Conservation (phyloP, 176 grass and related monocot species). For the Phragmites australis region DNA sequence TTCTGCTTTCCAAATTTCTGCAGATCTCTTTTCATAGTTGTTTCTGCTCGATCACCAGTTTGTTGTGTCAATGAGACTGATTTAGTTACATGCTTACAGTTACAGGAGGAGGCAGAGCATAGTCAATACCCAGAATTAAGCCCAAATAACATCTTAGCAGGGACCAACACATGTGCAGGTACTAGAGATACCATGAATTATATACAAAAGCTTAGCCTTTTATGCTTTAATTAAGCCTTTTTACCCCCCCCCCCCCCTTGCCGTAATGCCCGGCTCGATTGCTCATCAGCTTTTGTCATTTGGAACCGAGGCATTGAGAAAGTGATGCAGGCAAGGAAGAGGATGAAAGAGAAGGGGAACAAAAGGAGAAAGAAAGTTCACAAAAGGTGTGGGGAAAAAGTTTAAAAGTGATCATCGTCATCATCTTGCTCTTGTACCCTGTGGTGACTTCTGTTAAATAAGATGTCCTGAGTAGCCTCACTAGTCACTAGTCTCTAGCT, state of each 20-base stretch:
- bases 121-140: neutral
- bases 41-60: too few relatives aligned
- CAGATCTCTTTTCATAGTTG: too few relatives aligned
- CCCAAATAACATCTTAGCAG: neutral
- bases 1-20: too few relatives aligned
- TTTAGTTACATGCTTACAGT: neutral
- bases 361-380: neutral
- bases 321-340: slow-evolving; percentile 50
- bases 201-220: slow-evolving; percentile 16
- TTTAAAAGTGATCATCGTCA: slow-evolving; percentile 40
- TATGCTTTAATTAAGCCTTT: too few relatives aligned
- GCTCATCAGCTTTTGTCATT: slow-evolving; percentile 50
- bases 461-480: slow-evolving; percentile 43
- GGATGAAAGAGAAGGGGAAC: slow-evolving; percentile 33
- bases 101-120: neutral
- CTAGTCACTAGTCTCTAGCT: slow-evolving; percentile 10
- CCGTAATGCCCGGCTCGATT: slow-evolving; percentile 45
- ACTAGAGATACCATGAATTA: slow-evolving; percentile 15
- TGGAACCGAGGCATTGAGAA: slow-evolving; percentile 49
- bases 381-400: slow-evolving; percentile 36
- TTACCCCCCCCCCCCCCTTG: too few relatives aligned
- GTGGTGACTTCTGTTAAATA: too few relatives aligned
- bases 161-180: neutral
- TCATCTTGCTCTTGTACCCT: slow-evolving; percentile 46
- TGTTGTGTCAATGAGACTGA: too few relatives aligned